Conservation (phyloP, 805 yeast species). For the Candida morakotiae region DNA sequence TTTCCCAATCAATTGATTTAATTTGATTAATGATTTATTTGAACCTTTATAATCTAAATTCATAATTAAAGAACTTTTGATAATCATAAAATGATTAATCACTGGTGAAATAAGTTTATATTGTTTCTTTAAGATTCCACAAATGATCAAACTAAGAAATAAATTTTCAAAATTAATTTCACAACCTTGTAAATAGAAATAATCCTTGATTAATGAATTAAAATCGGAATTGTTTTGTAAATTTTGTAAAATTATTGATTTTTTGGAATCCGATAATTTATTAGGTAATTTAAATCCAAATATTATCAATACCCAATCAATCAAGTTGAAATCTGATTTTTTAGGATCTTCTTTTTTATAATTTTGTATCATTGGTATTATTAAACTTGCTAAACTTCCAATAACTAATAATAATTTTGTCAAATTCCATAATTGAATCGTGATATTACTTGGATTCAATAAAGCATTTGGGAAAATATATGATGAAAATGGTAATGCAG, state of each 20-base stretch:
- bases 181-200: conserved; percentile 22
- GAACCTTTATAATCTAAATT: conserved; percentile 29
- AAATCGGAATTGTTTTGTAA: conserved; percentile 2
- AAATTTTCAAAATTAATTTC: conserved; percentile 32
- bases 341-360: background rate
- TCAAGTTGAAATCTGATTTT: background rate
- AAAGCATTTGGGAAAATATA: conserved; percentile 17
- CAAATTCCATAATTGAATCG: conserved; percentile 18
- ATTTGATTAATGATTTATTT: conserved; percentile 15
- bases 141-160: conserved; percentile 26
- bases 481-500: conserved; percentile 39
- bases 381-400: conserved; percentile 14
- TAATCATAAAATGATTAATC: conserved; percentile 20
- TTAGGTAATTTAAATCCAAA: conserved; percentile 28
- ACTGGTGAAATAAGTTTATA: conserved; percentile 17
- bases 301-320: conserved; percentile 22
- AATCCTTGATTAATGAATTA: conserved; percentile 19
- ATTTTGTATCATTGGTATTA: conserved; percentile 2
- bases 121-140: conserved; percentile 20
- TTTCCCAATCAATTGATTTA: conserved; percentile 22
- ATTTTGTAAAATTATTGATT: conserved; percentile 14
- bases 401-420: conserved; percentile 21
- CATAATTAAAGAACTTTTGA: conserved; percentile 21
- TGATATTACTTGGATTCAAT: conserved; percentile 18
- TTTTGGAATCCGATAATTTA: conserved; percentile 11